Evolutionary conservation across 495 filamentous ascomycete genomes (phyloP), one percentile per base, ranked within the genome.

Genomic region (Podospora anserina): DNA sequence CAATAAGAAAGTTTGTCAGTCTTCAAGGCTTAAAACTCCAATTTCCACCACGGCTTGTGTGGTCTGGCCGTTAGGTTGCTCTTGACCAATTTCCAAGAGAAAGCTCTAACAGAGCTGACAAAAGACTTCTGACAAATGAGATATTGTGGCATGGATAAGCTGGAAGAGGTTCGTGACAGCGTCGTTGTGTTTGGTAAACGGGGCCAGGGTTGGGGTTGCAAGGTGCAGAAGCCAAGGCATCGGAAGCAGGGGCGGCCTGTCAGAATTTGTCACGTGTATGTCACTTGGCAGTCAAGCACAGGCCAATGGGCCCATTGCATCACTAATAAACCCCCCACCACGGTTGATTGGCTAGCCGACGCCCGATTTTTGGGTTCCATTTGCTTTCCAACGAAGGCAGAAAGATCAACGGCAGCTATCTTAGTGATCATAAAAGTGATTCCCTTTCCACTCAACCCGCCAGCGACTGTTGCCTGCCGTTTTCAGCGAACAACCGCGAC

Each of bases 271-370:
- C 55, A 58, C 55, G 55, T 58, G 55, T 19, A 6, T 19, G 55
- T 26, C n/a, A 7, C 55, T 58, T 58, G 7, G 7, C 55, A 15
- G 55, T 1, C 5, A 56, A 3, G 70, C 70, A 70, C 72, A 32
- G 69, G 28, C 72, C 74, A 74, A 64, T 54, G 26, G 13, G 44
- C 16, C 32, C 32, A 67, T 66, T 72, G 65, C 73, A 68, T 70
- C 70, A 71, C 57, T 63, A 53, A 23, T 23, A 66, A 60, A 56
- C 49, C 66, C 75, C 75, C 75, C 75, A 77, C 75, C 72, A 72
- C 66, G 66, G 73, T 75, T 77, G 75, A 77, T 77, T 77, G 75
- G 75, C 73, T 26, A 26, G 55, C 55, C 5, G 75, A 74, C 68
- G 71, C 63, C 67, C 19, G 63, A 70, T 69, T 74, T 77, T 69